phyloP scores from a whole-genome alignment of 495 filamentous ascomycete species.

The Annulohypoxylon stygium region DNA sequence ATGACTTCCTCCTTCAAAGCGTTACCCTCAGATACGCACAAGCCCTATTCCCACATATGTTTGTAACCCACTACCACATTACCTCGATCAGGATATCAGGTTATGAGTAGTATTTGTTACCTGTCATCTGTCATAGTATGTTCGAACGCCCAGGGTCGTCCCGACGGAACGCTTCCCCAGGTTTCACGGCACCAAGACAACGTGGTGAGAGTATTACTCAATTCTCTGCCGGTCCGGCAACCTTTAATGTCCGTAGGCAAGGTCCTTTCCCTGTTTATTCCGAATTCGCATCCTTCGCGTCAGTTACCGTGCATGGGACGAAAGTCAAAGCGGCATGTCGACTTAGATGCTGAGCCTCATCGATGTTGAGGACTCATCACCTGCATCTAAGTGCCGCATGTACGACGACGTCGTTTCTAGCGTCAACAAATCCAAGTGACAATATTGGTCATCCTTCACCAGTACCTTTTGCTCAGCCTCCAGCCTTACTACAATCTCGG shows the following conservation, averaged over 20 bases:
- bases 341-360: slow-evolving; percentile 21
- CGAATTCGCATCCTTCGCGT: slow-evolving; percentile 14
- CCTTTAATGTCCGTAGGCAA: slow-evolving; percentile 24
- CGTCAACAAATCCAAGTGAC: slow-evolving; percentile 15
- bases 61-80: slow-evolving; percentile 1
- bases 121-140: slow-evolving; percentile 10
- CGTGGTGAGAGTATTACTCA: slow-evolving; percentile 29
- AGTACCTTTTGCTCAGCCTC: slow-evolving; percentile 33
- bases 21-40: slow-evolving; percentile 26
- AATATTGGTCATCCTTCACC: slow-evolving; percentile 23
- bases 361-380: neutral
- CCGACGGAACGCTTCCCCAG: slow-evolving; percentile 25
- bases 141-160: slow-evolving; percentile 25
- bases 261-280: slow-evolving; percentile 26
- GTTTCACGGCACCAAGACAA: slow-evolving; percentile 22
- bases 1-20: slow-evolving; percentile 19
- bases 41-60: slow-evolving; percentile 8
- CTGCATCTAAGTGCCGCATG: neutral
- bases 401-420: slow-evolving; percentile 6
- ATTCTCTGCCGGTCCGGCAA: slow-evolving; percentile 13
- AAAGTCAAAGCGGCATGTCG: neutral
- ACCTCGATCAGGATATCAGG: neutral
- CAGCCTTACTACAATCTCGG: slow-evolving; percentile 41
- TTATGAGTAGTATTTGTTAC: slow-evolving; percentile 24
- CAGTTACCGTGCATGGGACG: slow-evolving; percentile 11